Conservation (phyloP, 1,284 basidiomycete species). For the Calocybe gambosa region DNA sequence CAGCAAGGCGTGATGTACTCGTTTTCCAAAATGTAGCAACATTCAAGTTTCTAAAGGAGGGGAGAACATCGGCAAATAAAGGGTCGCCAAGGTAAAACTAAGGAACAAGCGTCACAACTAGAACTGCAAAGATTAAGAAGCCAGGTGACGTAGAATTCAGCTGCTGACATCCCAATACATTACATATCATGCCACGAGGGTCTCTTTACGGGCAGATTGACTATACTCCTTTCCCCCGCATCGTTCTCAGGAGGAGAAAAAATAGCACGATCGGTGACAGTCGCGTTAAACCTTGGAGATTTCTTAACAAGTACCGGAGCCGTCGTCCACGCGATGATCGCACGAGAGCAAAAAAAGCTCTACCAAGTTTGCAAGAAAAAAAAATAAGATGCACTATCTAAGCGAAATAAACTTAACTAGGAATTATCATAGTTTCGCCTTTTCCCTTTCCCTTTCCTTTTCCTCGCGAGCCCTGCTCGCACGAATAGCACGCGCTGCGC, state of each 20-base stretch:
- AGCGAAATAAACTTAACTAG: neutral
- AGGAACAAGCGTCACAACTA: neutral
- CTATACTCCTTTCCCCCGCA: neutral
- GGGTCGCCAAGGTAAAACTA: neutral
- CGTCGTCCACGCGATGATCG: neutral
- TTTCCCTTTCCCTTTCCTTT: conserved; percentile 4
- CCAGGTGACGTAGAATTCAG: neutral
- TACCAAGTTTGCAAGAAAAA: neutral
- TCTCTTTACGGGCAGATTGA: neutral
- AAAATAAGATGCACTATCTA: neutral
- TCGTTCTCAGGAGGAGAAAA: neutral
- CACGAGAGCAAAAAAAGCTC: neutral
- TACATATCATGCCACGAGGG: neutral
- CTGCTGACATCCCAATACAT: neutral
- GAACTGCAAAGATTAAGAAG: neutral
- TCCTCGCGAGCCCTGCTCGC: conserved; percentile 35
- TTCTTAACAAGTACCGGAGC: neutral
- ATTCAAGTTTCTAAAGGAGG: neutral
- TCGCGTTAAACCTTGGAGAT: neutral
- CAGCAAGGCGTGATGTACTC: too few relatives aligned
- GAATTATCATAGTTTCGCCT: conserved; percentile 9
- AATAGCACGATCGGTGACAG: too few relatives aligned
- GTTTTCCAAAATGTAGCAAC: too few relatives aligned
- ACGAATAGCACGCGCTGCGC: conserved; percentile 75
- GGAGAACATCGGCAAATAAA: neutral